Evolutionary conservation across 306 rosid species (phyloP).

Genomic region (Myrica gale): DNA sequence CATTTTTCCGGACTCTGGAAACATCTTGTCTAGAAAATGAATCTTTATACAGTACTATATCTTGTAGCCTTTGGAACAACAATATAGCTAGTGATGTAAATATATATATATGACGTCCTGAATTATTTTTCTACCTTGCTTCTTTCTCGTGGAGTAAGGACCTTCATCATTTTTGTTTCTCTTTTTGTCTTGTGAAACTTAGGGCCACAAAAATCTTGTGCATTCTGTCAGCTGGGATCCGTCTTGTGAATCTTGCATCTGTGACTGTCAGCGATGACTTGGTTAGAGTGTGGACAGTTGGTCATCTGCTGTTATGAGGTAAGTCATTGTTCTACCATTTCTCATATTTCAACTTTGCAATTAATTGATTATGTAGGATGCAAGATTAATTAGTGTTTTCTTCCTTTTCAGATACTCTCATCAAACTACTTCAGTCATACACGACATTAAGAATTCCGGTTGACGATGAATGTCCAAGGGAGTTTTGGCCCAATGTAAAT

Average conservation of each 20-base stretch:
- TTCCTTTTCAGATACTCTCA: no score
- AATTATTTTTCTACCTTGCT: not conserved
- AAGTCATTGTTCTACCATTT: no score
- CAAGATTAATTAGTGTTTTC: no score
- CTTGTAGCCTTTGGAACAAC: not conserved
- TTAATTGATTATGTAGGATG: no score
- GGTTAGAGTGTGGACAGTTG: conserved; percentile 61
- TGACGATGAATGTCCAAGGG: conserved; percentile 5
- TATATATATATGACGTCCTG: not conserved
- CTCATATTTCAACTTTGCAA: no score
- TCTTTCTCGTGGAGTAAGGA: not conserved
- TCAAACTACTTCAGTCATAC: no score
- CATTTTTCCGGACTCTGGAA: no score
- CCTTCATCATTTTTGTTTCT: not conserved
- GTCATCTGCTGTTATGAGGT: no score
- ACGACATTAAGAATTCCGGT: conserved; percentile 4
- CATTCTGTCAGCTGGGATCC: conserved; percentile 73
- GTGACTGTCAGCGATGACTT: conserved; percentile 63
- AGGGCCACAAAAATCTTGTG: conserved; percentile 67
- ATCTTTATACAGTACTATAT: no score
- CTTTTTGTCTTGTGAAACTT: conserved; percentile 10
- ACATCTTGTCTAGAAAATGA: no score
- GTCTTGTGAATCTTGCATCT: conserved; percentile 72
- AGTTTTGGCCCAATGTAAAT: conserved; percentile 8
- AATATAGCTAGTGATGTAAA: not conserved